A percentile compares a stretch with the other conserved stretches of the same genome.
Conservation (phyloP, 106 monocot species). For the Gastrodia elata region DNA sequence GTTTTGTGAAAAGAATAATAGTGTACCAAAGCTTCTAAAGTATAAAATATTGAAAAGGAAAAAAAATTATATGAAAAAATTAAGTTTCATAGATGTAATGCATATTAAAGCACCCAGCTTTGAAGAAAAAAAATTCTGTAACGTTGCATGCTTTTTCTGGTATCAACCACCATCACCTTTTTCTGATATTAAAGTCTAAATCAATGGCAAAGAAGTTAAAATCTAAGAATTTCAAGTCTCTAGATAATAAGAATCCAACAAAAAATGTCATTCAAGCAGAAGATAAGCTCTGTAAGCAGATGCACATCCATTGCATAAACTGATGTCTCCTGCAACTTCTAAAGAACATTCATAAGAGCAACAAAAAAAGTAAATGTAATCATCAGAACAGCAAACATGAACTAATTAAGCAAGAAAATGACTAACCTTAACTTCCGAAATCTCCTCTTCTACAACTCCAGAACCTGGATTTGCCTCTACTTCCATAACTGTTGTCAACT, state of each 20-base stretch:
- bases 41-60: too few relatives aligned
- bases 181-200: not conserved
- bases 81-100: too few relatives aligned
- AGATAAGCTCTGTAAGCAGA: too few relatives aligned
- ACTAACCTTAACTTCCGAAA: constrained; percentile 8
- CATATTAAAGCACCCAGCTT: too few relatives aligned
- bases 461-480: not conserved
- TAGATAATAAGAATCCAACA: not conserved
- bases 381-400: not conserved
- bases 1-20: not conserved
- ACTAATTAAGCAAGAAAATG: not conserved
- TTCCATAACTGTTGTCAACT: constrained; percentile 5
- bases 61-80: too few relatives aligned
- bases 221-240: not conserved
- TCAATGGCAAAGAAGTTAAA: not conserved
- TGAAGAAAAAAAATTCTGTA: too few relatives aligned
- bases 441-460: not conserved
- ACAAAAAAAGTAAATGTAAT: not conserved
- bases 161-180: not conserved
- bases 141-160: not conserved
- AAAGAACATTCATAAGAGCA: not conserved
- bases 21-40: too few relatives aligned
- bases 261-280: not conserved
- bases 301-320: not conserved
- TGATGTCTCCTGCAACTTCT: not conserved